Conservation (phyloP, 306 rosid genomes). For the Luffa aegyptiaca region DNA sequence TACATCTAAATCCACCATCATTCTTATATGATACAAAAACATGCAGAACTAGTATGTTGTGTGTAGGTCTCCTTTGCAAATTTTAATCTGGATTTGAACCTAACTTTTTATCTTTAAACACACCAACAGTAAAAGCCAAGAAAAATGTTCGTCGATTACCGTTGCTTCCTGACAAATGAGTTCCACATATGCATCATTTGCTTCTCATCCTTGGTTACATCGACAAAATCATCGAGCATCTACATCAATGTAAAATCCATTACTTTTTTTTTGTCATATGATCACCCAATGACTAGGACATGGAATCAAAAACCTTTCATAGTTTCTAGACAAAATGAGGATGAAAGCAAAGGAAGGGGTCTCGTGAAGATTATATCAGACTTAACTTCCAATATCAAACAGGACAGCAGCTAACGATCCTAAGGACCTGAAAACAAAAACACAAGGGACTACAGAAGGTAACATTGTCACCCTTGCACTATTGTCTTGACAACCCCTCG, state of each 20-base stretch:
- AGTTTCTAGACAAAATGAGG: not conserved
- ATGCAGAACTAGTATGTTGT: not conserved
- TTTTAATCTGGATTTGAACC: not conserved
- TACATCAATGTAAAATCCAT: conserved; percentile 18
- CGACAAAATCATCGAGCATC: conserved; percentile 66
- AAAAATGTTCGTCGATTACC: conserved; percentile 23
- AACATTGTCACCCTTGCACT: not conserved
- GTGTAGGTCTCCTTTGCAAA: not conserved
- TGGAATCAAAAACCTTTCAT: not conserved
- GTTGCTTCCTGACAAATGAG: conserved; percentile 59
- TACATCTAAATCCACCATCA: not conserved
- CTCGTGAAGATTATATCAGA: not conserved
- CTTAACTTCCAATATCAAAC: not conserved
- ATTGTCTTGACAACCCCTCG: not conserved
- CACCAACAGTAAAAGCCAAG: not conserved
- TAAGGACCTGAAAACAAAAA: not conserved
- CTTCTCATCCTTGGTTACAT: conserved; percentile 45
- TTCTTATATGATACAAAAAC: not conserved
- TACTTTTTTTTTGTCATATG: not conserved
- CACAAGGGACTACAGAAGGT: not conserved
- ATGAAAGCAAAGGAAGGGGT: not conserved
- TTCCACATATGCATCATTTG: conserved; percentile 70
- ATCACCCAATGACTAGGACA: not conserved
- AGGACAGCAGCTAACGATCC: not conserved
- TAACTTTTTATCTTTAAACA: not conserved